A percentile compares a stretch with the other conserved stretches of the same genome.
phyloP scores from a whole-genome alignment of 2,329 filamentous ascomycete genomes.

The Penicillium brevicompactum region DNA sequence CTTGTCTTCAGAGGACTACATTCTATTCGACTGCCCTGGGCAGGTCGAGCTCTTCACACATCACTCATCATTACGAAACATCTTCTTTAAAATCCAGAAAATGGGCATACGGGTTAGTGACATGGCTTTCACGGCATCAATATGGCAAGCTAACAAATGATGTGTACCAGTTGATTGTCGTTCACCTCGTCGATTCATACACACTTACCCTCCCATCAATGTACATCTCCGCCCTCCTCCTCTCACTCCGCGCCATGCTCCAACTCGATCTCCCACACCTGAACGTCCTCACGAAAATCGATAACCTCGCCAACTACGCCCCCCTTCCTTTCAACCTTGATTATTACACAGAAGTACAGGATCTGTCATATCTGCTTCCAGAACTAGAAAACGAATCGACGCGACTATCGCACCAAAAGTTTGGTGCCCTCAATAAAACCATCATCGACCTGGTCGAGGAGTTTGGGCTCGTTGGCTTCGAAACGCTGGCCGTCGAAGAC shows the following conservation, averaged over 20 bases:
- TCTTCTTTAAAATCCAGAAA: conserved; percentile 89
- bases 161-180: conserved; percentile 73
- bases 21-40: conserved; percentile 94
- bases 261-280: conserved; percentile 96
- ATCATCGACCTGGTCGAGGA: conserved; percentile 85
- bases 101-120: conserved; percentile 80
- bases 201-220: conserved; percentile 90
- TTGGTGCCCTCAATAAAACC: conserved; percentile 79
- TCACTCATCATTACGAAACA: conserved; percentile 85
- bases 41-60: conserved; percentile 98
- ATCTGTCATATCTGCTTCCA: conserved; percentile 80
- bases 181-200: conserved; percentile 93
- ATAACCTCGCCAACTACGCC: conserved; percentile 84
- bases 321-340: conserved; percentile 92
- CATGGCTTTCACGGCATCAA: background rate
- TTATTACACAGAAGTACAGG: conserved; percentile 96
- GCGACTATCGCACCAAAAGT: conserved; percentile 70
- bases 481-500: conserved; percentile 93
- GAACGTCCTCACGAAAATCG: conserved; percentile 96
- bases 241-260: conserved; percentile 93
- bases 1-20: conserved; percentile 71
- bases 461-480: conserved; percentile 87
- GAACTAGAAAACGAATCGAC: conserved; percentile 78
- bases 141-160: conserved; percentile 3
- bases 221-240: conserved; percentile 90